phyloP scores from a whole-genome alignment of 1,139 yeast species.

The Suhomyces terraborum region DNA sequence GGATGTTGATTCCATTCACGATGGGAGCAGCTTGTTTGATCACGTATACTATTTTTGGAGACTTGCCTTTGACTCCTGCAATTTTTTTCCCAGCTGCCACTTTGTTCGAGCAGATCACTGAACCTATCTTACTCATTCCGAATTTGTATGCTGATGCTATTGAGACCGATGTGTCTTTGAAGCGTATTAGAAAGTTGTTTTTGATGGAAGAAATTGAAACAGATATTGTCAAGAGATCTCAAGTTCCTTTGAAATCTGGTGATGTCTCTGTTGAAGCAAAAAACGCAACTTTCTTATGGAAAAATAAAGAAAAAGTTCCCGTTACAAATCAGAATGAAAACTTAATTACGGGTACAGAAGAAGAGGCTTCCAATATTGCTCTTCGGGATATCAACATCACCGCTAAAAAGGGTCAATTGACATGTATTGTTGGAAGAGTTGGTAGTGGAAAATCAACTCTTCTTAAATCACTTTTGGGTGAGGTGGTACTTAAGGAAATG shows the following conservation, averaged over 20 bases:
- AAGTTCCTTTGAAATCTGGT: slow-evolving; percentile 14
- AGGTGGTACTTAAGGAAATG: slow-evolving; percentile 19
- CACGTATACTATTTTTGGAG: slow-evolving; percentile 28
- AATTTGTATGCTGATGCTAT: slow-evolving; percentile 30
- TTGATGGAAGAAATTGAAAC: slow-evolving; percentile 36
- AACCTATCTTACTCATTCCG: slow-evolving; percentile 40
- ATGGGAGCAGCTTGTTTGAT: slow-evolving; percentile 39
- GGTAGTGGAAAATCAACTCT: slow-evolving; percentile 34
- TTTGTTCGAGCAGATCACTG: slow-evolving; percentile 37
- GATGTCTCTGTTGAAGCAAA: slow-evolving; percentile 15
- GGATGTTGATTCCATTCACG: slow-evolving; percentile 42
- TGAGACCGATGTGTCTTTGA: slow-evolving; percentile 36
- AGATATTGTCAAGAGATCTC: slow-evolving; percentile 19
- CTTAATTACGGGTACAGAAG: slow-evolving; percentile 3
- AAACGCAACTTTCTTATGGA: slow-evolving; percentile 21
- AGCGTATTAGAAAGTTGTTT: slow-evolving; percentile 36
- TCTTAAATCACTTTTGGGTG: slow-evolving; percentile 28
- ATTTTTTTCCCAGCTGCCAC: slow-evolving; percentile 44
- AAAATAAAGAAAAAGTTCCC: slow-evolving; percentile 8
- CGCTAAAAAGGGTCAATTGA: slow-evolving; percentile 28
- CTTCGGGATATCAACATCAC: slow-evolving; percentile 23
- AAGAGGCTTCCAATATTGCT: slow-evolving; percentile 18
- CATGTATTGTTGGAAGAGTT: slow-evolving; percentile 33
- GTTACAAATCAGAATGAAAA: slow-evolving; percentile 18
- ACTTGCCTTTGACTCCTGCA: slow-evolving; percentile 36